phyloP scores from a whole-genome alignment of 192 early-diverging fungal species.

The Backusella tuberculispora region DNA sequence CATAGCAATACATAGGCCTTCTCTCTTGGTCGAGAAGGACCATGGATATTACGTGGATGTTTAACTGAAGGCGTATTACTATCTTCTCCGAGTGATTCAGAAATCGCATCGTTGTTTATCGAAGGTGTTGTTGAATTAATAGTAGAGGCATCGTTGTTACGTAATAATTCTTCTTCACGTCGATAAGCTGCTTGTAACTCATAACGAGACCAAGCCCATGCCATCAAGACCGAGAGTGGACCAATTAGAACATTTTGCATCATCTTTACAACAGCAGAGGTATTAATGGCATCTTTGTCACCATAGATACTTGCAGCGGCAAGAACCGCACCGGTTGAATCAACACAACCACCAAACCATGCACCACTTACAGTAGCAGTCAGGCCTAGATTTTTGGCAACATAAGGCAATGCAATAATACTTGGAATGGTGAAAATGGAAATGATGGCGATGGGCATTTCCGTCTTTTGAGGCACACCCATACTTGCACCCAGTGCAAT shows the following conservation, averaged over 20 bases:
- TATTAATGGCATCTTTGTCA: constrained; percentile 47
- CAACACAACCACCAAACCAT: constrained; percentile 61
- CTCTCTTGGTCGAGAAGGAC: constrained; percentile 26
- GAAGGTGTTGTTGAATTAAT: not conserved
- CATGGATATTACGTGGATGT: constrained; percentile 23
- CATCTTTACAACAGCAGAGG: constrained; percentile 58
- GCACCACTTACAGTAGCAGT: constrained; percentile 48
- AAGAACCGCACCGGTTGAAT: constrained; percentile 60
- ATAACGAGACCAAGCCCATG: constrained; percentile 50
- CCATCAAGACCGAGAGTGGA: constrained; percentile 52
- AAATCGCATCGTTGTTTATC: not conserved
- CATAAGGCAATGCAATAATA: constrained; percentile 56
- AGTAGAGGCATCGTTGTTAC: not conserved
- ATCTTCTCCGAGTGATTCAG: not conserved
- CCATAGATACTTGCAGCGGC: constrained; percentile 56
- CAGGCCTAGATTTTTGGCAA: constrained; percentile 49
- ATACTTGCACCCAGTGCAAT: constrained; percentile 51
- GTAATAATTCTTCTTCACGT: constrained; percentile 21
- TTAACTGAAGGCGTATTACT: constrained; percentile 6
- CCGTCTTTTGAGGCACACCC: constrained; percentile 50
- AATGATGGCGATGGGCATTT: constrained; percentile 60
- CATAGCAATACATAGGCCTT: constrained; percentile 42
- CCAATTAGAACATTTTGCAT: constrained; percentile 60
- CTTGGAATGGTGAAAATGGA: constrained; percentile 59
- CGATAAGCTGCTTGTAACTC: constrained; percentile 34